Evolutionary conservation across 2,329 filamentous ascomycete species (phyloP).

Genomic region (Colletotrichum limetticola): DNA sequence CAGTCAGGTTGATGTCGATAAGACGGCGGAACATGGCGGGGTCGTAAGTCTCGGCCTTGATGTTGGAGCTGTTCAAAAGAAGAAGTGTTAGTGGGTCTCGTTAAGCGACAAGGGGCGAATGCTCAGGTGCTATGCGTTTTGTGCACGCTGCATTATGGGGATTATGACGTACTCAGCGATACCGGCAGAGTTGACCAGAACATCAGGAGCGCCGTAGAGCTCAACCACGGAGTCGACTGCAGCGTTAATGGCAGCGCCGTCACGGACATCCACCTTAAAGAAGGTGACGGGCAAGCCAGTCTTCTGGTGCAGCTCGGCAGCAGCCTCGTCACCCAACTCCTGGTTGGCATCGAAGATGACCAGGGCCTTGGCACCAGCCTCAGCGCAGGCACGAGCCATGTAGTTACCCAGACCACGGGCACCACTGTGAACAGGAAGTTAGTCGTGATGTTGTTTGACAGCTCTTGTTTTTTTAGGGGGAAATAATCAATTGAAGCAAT

Average conservation of each 20-base stretch:
- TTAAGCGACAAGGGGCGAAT: constrained; percentile 38
- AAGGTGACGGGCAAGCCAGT: constrained; percentile 80
- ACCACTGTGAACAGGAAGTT: constrained; percentile 58
- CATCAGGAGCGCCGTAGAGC: constrained; percentile 76
- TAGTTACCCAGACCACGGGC: constrained; percentile 82
- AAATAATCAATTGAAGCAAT: background rate
- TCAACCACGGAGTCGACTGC: constrained; percentile 74
- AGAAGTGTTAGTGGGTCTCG: constrained; percentile 20
- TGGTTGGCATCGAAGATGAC: constrained; percentile 83
- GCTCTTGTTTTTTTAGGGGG: no score
- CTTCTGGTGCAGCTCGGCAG: constrained; percentile 76
- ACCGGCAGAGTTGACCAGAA: constrained; percentile 83
- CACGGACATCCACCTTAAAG: constrained; percentile 83
- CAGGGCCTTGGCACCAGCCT: constrained; percentile 79
- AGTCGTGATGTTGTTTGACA: constrained; percentile 15
- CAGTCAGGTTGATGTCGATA: constrained; percentile 85
- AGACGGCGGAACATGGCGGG: constrained; percentile 80
- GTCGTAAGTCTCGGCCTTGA: constrained; percentile 83
- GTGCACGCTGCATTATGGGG: constrained; percentile 42
- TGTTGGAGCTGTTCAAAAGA: constrained; percentile 67
- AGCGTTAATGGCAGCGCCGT: constrained; percentile 75
- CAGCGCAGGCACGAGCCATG: constrained; percentile 81
- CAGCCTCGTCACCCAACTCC: constrained; percentile 76
- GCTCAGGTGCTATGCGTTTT: constrained; percentile 36
- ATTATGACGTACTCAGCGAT: constrained; percentile 68